Evolutionary conservation across 1,284 basidiomycete genomes (phyloP).

Genomic region (Ganoderma sinense): DNA sequence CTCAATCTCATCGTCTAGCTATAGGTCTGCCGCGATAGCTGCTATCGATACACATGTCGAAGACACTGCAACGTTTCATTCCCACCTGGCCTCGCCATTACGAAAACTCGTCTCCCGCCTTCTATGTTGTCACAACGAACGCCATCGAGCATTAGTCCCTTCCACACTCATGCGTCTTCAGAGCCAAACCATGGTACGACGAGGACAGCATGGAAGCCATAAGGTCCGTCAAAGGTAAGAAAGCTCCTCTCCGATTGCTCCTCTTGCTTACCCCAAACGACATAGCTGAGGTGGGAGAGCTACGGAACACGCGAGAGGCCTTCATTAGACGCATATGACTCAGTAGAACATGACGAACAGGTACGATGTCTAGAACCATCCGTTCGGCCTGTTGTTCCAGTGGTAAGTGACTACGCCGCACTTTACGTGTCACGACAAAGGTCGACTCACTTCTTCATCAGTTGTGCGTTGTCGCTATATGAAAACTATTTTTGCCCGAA

Average conservation of each 20-base stretch:
- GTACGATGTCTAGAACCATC: constrained; percentile 24
- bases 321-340: background rate
- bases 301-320: background rate
- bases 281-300: constrained; percentile 14
- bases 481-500: background rate
- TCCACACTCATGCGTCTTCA: background rate
- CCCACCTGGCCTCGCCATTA: background rate
- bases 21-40: background rate
- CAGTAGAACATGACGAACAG: constrained; percentile 24
- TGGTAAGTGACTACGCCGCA: background rate
- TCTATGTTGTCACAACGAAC: background rate
- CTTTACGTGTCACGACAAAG: background rate
- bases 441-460: background rate
- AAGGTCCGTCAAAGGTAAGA: background rate
- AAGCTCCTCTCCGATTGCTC: background rate
- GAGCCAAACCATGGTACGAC: constrained; percentile 17
- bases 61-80: background rate
- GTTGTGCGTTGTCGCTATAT: background rate
- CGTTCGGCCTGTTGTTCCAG: constrained; percentile 12
- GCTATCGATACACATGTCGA: background rate
- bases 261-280: constrained; percentile 24
- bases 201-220: constrained; percentile 26
- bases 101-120: background rate
- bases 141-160: background rate
- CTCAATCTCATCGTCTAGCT: background rate